Evolutionary conservation across 2,329 filamentous ascomycete genomes (phyloP).

Genomic region (Metarhizium brunneum): DNA sequence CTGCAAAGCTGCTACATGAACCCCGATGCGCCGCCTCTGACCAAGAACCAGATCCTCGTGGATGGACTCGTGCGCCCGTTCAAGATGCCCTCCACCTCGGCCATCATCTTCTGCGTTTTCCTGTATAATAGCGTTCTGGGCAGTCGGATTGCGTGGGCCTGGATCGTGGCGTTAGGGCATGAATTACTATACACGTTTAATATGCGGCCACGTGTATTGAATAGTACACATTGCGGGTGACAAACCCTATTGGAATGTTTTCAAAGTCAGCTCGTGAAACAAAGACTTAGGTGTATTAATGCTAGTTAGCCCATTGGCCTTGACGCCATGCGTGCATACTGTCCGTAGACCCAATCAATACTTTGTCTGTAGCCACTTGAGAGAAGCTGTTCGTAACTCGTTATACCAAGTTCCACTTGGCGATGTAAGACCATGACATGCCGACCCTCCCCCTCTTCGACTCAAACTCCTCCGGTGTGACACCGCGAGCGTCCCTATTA

Average conservation of each 20-base stretch:
- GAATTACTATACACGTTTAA: no score
- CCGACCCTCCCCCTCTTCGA: slow-evolving; percentile 32
- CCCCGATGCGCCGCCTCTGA: no score
- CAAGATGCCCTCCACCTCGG: no score
- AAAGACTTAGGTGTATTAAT: neutral
- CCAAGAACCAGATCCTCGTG: no score
- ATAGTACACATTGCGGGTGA: no score
- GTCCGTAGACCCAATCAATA: neutral
- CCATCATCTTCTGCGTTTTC: no score
- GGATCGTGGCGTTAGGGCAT: no score
- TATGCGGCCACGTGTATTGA: no score
- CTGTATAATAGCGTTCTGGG: no score
- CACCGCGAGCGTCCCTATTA: slow-evolving; percentile 36
- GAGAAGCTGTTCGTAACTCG: neutral
- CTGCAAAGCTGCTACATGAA: no score
- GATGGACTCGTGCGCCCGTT: no score
- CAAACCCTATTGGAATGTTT: slow-evolving; percentile 17
- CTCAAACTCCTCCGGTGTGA: slow-evolving; percentile 37
- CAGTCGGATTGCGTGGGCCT: no score
- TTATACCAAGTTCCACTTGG: slow-evolving; percentile 41
- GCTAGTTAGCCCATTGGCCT: neutral
- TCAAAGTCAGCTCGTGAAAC: slow-evolving; percentile 36
- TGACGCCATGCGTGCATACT: neutral
- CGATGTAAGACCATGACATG: slow-evolving; percentile 35
- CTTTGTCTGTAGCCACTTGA: neutral